Conservation (phyloP, 306 rosid genomes). For the Gastrolobium villosum region DNA sequence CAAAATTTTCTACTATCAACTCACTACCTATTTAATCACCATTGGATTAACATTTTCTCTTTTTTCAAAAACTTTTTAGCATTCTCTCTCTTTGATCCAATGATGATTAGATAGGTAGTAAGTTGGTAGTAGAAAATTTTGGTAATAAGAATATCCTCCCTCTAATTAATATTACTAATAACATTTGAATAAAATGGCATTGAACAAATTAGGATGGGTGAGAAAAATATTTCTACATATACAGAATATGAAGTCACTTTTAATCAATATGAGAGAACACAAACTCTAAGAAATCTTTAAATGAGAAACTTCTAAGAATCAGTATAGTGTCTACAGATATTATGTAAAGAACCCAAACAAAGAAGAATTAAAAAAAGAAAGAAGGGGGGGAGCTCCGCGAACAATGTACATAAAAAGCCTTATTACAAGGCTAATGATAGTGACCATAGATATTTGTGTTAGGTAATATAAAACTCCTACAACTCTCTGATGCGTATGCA, state of each 20-base stretch:
- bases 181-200: neutral
- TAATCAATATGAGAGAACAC: neutral
- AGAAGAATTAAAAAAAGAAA: neutral
- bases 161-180: neutral
- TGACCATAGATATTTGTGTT: slow-evolving; percentile 1
- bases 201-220: neutral
- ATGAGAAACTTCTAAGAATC: neutral
- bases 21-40: too few species aligned
- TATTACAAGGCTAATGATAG: neutral
- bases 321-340: neutral
- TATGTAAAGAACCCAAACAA: slow-evolving; percentile 16
- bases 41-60: too few species aligned
- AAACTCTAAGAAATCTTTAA: neutral
- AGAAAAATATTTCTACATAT: neutral
- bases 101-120: too few species aligned
- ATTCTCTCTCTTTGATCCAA: too few species aligned
- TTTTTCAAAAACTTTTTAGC: too few species aligned
- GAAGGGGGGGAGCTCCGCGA: neutral
- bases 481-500: slow-evolving; percentile 24
- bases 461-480: neutral
- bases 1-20: too few species aligned
- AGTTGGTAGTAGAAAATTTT: too few species aligned
- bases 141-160: too few species aligned
- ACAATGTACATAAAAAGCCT: neutral
- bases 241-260: neutral